Percentiles rank a stretch among this genome's conserved stretches.
Conservation (phyloP, 2,329 filamentous ascomycete species). For the Thielaviopsis musarum region DNA sequence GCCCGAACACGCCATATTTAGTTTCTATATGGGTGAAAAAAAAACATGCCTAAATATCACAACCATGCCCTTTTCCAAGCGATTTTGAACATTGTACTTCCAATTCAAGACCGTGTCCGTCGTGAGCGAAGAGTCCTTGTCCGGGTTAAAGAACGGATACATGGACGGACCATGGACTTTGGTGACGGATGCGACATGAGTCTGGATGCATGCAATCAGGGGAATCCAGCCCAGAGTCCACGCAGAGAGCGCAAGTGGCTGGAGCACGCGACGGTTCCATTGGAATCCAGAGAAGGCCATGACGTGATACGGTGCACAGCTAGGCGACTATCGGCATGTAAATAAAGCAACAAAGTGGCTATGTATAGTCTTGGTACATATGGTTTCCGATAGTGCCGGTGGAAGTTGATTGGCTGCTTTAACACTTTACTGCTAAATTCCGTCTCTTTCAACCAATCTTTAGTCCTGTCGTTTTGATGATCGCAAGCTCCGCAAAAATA, state of each 20-base stretch:
- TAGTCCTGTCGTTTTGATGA: no score
- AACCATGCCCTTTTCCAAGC: constrained; percentile 54
- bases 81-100: constrained; percentile 40
- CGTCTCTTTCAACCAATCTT: no score
- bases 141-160: constrained; percentile 59
- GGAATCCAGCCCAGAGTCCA: constrained; percentile 33
- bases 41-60: constrained; percentile 42
- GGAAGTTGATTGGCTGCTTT: no score
- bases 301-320: neutral
- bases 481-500: no score
- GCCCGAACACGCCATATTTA: neutral
- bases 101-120: constrained; percentile 41
- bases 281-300: constrained; percentile 5
- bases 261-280: constrained; percentile 5
- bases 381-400: no score
- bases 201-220: constrained; percentile 42
- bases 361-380: no score
- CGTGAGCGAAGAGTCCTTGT: constrained; percentile 37
- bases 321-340: neutral
- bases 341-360: no score
- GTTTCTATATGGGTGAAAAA: neutral
- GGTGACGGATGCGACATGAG: constrained; percentile 40
- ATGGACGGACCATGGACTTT: constrained; percentile 49
- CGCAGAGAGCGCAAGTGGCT: constrained; percentile 4
- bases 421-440: no score